Base-by-base conservation (phyloP, 108 stramenopile species). In the Cyclotella sp. region DNA sequence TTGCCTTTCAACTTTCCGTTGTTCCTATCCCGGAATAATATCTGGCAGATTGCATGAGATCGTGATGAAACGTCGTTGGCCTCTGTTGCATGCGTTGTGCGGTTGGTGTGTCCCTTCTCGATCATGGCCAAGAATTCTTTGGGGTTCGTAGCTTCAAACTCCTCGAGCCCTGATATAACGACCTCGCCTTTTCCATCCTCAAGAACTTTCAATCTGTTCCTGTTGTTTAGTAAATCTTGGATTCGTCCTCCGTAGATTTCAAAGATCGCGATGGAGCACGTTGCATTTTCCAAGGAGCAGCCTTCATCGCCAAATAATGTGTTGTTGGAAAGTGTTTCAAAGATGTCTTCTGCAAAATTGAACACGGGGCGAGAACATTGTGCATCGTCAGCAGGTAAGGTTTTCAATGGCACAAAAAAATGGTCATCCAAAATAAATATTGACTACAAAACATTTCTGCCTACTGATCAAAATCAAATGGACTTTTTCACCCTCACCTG, bases 121-220 rank as follows among this genome's bases (percentile, higher is more conserved):
- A 99, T 85, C 45, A 96, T 63, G 6, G 60, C 75, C 59, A 97
- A 81, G 74, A 99, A 94, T 39, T 90, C 88, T n/a, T 78, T 74
- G 0, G 96, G 92, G 24, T 75, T 84, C 34, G 70, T 63, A 5
- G 93, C 96, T 73, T 84, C 77, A 68, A 89, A 90, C 76, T 98
- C 97, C 68, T 82, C 69, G 54, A 99, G 75, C 1, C 97, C 99
- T 5, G 92, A 88, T 43, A 98, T 87, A 9, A 93, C 84, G 44
- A 98, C 96, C 68, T 98, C 96, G 14, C 98, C 98, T 70, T 90
- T 89, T n/a, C 97, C 98, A 84, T 99, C 98, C 73, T 99, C 98
- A 21, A 98, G 79, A 9, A 98, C 89, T 62, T 96, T 94, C 46
- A 97, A 84, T 12, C 94, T 83, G 47, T 94, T 85, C 15, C 99